Conservation (phyloP, 1,284 basidiomycete species). For the Sphagnurus paluster region DNA sequence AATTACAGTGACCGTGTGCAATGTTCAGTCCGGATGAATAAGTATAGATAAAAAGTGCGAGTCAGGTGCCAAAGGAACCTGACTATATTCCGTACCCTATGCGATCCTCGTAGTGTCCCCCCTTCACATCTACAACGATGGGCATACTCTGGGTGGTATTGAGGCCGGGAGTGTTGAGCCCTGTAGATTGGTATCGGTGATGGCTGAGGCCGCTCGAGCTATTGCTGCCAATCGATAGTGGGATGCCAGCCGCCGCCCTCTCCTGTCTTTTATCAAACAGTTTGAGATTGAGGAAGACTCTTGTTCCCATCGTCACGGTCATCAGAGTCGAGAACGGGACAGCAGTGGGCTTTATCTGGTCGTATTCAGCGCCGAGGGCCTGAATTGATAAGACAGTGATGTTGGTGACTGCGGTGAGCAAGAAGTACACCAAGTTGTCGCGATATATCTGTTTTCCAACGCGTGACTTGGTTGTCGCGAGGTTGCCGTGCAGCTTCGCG, state of each 20-base stretch:
- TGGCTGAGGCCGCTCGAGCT: too few relatives aligned
- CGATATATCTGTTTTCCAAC: conserved; percentile 24
- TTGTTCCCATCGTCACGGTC: conserved; percentile 32
- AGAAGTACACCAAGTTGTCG: conserved; percentile 27
- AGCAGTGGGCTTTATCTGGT: conserved; percentile 29
- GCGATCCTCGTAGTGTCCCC: conserved; percentile 1
- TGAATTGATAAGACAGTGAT: conserved; percentile 29
- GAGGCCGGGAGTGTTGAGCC: too few relatives aligned
- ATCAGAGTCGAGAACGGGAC: conserved; percentile 31
- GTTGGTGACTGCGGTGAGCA: conserved; percentile 27
- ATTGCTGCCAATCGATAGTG: conserved; percentile 13
- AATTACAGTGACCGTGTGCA: neutral
- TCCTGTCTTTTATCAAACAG: conserved; percentile 20
- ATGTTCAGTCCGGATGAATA: neutral
- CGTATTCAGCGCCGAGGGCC: conserved; percentile 21
- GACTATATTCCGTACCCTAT: neutral
- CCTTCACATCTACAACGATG: conserved; percentile 1
- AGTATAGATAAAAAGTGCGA: too few relatives aligned
- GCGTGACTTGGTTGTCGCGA: conserved; percentile 22
- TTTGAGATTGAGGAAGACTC: conserved; percentile 30
- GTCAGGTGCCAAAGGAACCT: too few relatives aligned
- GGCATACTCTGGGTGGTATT: too few relatives aligned
- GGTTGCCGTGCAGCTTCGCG: conserved; percentile 23
- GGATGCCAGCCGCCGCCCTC: conserved; percentile 6
- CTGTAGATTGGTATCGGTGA: too few relatives aligned